Base-by-base conservation (phyloP, 2,329 filamentous ascomycete species). In the Aspergillus neotritici region DNA sequence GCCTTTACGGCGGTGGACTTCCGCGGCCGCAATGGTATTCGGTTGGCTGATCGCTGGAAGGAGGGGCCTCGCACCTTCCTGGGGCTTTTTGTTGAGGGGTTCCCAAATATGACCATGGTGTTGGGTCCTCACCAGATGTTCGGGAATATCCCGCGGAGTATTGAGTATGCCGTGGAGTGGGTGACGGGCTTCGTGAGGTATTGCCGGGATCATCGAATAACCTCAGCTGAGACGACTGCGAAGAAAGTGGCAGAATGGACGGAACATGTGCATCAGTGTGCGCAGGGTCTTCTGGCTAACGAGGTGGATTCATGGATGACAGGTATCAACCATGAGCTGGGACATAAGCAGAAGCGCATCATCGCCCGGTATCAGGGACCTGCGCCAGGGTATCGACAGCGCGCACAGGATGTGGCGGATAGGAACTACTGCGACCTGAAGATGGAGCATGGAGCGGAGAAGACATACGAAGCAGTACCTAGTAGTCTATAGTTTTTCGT, bases 271-370 rank as follows among this genome's bases (percentile, higher is more conserved):
- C 56, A 68, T 16, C 63, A 72, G 3, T 73, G 70, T 40, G 66
- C 68, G 0, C 56, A 69, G 30, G 74, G 74, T 0, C 45, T 71
- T 8, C 50, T 78, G 17, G 62, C 66, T 0, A 72, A 71, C 45
- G 67, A 75, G 47, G 70, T 76, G 0, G 74, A 78, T 47, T 70
- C 66, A 1, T 78, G 75, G 75, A 76, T 77, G 73, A 78, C 74
- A 2, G 75, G 75, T 0, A 70, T 78, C 2, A 78, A 78, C 49
- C 74, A 65, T 49, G 76, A 77, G 44, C 52, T 77, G 31, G 58
- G 62, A 12, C 60, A 66, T 31, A 75, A 75, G 60, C 63, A 69
- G 50, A 68, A 66, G 47, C 61, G 73, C 35, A 69, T 61, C 7
- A 64, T 77, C 49, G 68, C 68, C 3, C 58, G 74, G 35, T 77